Percentiles rank a stretch among this genome's conserved stretches.
These are phyloP conservation scores for Elsinoe batatas DNA, from an alignment of 2,329 filamentous ascomycete species.

Conservation along the genomic window DNA sequence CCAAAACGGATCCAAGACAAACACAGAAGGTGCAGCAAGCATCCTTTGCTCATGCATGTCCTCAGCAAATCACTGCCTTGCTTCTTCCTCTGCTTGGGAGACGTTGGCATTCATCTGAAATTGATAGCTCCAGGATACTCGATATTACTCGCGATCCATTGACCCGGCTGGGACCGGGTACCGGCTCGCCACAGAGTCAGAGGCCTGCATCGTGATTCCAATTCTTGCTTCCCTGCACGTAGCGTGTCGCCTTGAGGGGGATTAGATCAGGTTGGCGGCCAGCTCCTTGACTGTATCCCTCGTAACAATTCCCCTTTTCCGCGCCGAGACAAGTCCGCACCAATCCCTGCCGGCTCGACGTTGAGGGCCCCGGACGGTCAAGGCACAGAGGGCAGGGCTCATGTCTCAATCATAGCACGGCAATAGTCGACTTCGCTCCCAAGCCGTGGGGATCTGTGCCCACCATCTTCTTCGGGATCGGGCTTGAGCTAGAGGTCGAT, in stretches of 20 bases:
- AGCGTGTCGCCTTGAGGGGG: not conserved
- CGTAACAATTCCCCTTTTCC: not conserved
- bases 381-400: slow-evolving; percentile 8
- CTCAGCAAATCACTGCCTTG: not conserved
- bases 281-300: not conserved
- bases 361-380: not conserved
- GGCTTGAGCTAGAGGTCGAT: not conserved
- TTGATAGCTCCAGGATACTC: not conserved
- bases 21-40: slow-evolving; percentile 8
- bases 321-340: slow-evolving; percentile 8
- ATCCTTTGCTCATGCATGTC: not conserved
- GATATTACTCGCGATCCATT: not conserved
- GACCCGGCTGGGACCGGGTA: slow-evolving; percentile 4
- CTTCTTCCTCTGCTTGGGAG: not conserved
- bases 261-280: not conserved
- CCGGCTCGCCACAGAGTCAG: not conserved
- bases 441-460: not conserved
- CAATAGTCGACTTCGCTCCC: slow-evolving; percentile 9
- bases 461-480: slow-evolving; percentile 3
- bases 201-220: not conserved
- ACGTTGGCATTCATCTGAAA: not conserved
- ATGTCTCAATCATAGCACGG: slow-evolving; percentile 1
- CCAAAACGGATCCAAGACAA: not conserved
- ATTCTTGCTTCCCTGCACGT: not conserved
- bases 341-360: slow-evolving; percentile 8